Percentiles rank a stretch among this genome's conserved stretches.
Evolutionary conservation across 2,329 filamentous ascomycete genomes (phyloP).

Genomic region (Penicillium sp.): DNA sequence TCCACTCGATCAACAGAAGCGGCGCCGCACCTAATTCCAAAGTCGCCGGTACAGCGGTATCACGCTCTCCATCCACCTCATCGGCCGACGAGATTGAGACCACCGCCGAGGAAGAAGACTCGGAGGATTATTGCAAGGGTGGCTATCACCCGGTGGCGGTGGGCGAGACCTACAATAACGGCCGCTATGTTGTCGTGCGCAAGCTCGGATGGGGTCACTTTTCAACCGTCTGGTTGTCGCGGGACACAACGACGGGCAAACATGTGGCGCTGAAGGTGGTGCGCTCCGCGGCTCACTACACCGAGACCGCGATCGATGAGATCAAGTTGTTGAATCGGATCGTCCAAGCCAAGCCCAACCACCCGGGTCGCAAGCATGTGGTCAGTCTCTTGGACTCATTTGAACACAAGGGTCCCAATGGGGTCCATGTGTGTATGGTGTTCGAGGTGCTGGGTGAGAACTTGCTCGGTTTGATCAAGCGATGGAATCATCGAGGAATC

Average conservation of each 20-base stretch:
- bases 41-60: constrained; percentile 50
- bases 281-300: constrained; percentile 95
- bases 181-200: constrained; percentile 90
- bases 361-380: constrained; percentile 90
- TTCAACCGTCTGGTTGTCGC: constrained; percentile 84
- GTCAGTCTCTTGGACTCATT: constrained; percentile 95
- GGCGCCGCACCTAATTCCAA: constrained; percentile 15
- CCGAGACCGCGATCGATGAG: constrained; percentile 96
- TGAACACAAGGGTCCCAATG: constrained; percentile 94
- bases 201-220: constrained; percentile 98
- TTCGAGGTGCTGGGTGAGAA: constrained; percentile 98
- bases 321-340: constrained; percentile 98
- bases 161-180: constrained; percentile 96
- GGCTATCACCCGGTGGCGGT: constrained; percentile 94
- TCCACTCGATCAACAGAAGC: neutral
- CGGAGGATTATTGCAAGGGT: constrained; percentile 98
- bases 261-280: constrained; percentile 98
- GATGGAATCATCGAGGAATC: constrained; percentile 96
- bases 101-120: constrained; percentile 96
- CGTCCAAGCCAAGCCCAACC: constrained; percentile 87
- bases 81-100: constrained; percentile 83
- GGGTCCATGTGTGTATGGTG: constrained; percentile 97
- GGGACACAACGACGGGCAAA: constrained; percentile 82
- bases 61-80: constrained; percentile 68
- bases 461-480: constrained; percentile 88